phyloP scores from a whole-genome alignment of 805 yeast genomes.

The Kazachstania viticola region DNA sequence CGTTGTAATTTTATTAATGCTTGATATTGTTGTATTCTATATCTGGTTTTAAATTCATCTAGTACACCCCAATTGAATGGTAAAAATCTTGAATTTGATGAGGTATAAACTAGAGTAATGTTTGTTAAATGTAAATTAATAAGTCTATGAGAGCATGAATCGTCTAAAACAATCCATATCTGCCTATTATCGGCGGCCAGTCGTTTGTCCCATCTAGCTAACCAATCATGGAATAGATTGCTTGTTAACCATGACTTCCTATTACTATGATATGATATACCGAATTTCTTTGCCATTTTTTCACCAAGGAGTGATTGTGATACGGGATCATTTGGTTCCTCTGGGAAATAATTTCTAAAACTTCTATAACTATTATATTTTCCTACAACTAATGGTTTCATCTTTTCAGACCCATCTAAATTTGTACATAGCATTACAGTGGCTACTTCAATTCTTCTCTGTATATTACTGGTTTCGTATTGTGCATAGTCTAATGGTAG shows the following conservation, averaged over 20 bases:
- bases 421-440: constrained; percentile 55
- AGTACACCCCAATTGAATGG: constrained; percentile 57
- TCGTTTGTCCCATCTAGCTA: constrained; percentile 48
- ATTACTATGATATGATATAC: constrained; percentile 46
- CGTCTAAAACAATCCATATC: constrained; percentile 46
- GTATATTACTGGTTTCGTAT: constrained; percentile 28
- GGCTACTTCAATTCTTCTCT: constrained; percentile 30
- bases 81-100: constrained; percentile 33
- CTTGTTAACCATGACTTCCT: constrained; percentile 54
- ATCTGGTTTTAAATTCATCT: constrained; percentile 48
- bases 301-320: constrained; percentile 24
- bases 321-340: constrained; percentile 19
- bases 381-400: constrained; percentile 51
- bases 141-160: constrained; percentile 51
- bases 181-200: constrained; percentile 37
- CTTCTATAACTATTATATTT: constrained; percentile 38
- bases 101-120: constrained; percentile 30
- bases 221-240: constrained; percentile 50
- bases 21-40: constrained; percentile 45
- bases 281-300: constrained; percentile 40
- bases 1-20: constrained; percentile 24
- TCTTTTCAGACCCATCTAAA: constrained; percentile 50
- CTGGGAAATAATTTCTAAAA: constrained; percentile 28
- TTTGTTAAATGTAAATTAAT: constrained; percentile 38
- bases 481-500: constrained; percentile 50